These are phyloP conservation scores for Dryas octopetala DNA, from an alignment of 306 rosid genomes.

Conservation along the genomic window DNA sequence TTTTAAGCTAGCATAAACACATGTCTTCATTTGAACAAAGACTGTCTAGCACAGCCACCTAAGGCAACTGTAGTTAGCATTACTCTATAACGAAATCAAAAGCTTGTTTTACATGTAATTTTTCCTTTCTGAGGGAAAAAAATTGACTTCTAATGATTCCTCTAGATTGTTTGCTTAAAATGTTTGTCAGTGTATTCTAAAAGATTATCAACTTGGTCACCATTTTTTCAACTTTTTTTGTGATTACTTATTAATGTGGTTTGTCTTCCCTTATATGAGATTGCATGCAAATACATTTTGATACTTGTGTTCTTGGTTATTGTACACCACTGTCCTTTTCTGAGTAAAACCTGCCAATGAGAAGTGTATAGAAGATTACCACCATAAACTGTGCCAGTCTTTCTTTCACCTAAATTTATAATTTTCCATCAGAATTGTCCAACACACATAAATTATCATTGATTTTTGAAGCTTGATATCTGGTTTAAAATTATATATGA, in stretches of 20 bases:
- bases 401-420: neutral
- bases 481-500: neutral
- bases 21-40: no score
- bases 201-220: neutral
- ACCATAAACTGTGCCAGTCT: neutral
- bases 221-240: neutral
- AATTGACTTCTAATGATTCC: neutral
- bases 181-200: neutral
- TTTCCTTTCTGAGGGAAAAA: neutral
- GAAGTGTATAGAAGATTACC: neutral
- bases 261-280: neutral
- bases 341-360: neutral
- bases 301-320: neutral
- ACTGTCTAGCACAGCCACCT: no score
- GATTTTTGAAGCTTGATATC: neutral
- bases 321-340: neutral
- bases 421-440: neutral
- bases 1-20: no score
- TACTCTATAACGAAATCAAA: neutral
- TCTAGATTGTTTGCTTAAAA: neutral
- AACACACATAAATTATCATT: neutral
- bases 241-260: neutral
- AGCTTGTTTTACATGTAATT: neutral
- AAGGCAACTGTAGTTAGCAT: no score
- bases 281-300: neutral